phyloP scores from a whole-genome alignment of 257 asterid genomes.

The Gynochthodes officinalis region DNA sequence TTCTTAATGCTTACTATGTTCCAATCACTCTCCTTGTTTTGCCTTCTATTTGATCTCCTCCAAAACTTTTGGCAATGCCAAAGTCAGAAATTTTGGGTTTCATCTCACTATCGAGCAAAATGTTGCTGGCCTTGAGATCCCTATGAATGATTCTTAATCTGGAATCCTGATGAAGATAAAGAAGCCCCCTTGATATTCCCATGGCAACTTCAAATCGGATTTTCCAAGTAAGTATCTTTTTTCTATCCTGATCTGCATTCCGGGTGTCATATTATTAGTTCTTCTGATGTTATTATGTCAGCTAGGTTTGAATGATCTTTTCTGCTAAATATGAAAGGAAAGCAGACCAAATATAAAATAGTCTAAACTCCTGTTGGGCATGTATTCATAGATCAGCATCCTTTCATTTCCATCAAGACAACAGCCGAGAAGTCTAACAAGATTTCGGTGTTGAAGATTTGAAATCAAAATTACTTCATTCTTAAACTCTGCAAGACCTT shows the following conservation, averaged over 20 bases:
- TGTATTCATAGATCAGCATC: constrained; percentile 40
- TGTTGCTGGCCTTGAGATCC: constrained; percentile 31
- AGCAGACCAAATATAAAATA: constrained; percentile 34
- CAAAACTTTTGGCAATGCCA: constrained; percentile 21
- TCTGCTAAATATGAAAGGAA: not conserved
- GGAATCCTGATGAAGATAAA: constrained; percentile 34
- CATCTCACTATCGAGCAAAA: constrained; percentile 22
- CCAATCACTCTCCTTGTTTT: constrained; percentile 24
- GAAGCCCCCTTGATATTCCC: constrained; percentile 34
- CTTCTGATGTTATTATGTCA: not conserved
- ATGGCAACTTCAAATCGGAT: constrained; percentile 22
- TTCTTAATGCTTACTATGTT: constrained; percentile 22
- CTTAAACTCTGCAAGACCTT: no score
- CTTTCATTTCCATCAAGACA: constrained; percentile 36
- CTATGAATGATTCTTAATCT: no score
- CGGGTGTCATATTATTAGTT: not conserved
- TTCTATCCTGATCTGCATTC: constrained; percentile 19
- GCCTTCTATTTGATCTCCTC: constrained; percentile 21
- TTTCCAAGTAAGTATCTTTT: constrained; percentile 18
- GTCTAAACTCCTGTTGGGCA: constrained; percentile 37
- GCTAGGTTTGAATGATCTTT: not conserved
- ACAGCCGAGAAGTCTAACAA: constrained; percentile 41
- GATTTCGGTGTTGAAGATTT: constrained; percentile 44
- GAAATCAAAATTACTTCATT: constrained; percentile 36
- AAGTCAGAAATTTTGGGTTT: constrained; percentile 28